Conservation (phyloP, 257 asterid species). For the Scutellaria minor region DNA sequence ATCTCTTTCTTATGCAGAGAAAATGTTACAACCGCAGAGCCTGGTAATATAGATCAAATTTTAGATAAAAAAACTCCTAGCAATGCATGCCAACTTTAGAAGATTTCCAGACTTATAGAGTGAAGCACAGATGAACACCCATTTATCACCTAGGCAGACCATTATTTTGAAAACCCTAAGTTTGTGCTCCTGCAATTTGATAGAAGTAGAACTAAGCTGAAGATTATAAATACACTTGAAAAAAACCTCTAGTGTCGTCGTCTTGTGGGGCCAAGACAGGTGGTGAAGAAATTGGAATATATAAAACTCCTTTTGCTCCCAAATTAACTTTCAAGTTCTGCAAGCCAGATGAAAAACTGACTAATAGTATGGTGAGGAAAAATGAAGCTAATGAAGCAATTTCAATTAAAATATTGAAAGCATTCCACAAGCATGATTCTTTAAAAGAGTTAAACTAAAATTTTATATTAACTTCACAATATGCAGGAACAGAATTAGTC, state of each 20-base stretch:
- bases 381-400: constrained; percentile 23
- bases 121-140: background rate
- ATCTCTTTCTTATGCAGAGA: constrained; percentile 68
- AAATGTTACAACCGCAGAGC: constrained; percentile 51
- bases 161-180: constrained; percentile 9
- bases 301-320: constrained; percentile 62
- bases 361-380: constrained; percentile 23
- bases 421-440: constrained; percentile 22
- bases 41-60: constrained; percentile 41
- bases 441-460: background rate
- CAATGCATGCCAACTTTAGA: constrained; percentile 19
- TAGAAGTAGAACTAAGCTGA: background rate
- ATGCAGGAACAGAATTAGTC: background rate
- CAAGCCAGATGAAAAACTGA: constrained; percentile 31
- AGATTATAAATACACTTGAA: constrained; percentile 15
- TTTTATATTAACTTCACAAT: constrained; percentile 1
- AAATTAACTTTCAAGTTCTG: constrained; percentile 71
- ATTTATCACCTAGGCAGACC: constrained; percentile 12
- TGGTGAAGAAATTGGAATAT: constrained; percentile 72
- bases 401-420: constrained; percentile 18
- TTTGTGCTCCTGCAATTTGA: background rate
- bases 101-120: constrained; percentile 13
- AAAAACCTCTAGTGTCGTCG: constrained; percentile 43
- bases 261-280: constrained; percentile 70
- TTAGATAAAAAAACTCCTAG: constrained; percentile 24